Base-by-base conservation (phyloP, 2,329 filamentous ascomycete genomes). In the Colletotrichum godetiae region DNA sequence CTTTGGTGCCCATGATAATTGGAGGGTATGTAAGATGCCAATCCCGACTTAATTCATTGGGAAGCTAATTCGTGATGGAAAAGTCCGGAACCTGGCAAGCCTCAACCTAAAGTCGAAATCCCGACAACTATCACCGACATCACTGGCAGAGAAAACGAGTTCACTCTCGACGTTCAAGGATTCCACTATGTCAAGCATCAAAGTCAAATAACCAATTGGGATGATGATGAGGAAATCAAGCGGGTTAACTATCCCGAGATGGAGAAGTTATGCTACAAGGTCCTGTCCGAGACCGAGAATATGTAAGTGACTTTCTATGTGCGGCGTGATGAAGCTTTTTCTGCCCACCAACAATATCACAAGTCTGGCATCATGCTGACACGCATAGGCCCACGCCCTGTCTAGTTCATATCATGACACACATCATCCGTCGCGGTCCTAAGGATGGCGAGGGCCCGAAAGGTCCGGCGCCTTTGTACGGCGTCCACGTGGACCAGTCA, bases 101-200 rank as follows among this genome's bases (percentile, higher is more conserved):
- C 70, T 29, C 70, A 73, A 67, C 93, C 91, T 0, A 89, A 93
- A 77, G 87, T 92, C 12, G 85, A 89, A 29, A 84, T 27, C 85
- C 87, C 0, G 81, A 85, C 68, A 86, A 91, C 1, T 80, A 82
- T 35, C 84, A 91, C 46, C 85, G 91, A 93, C 0, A 87, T 83
- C 8, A 81, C 88, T 42, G 91, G 91, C 0, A 91, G 93, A 78
- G 90, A 93, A 66, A 91, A 93, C 74, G 91, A 93, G 77, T 93
- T 91, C 0, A 81, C 85, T 5, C 83, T 84, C 27, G 89, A 89
- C 0, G 89, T 90, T 0, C 85, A 82, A 7, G 83, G 85, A 68
- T 88, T 91, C 24, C 91, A 93, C 0, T 81, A 82, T 22, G 80
- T 87, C 8, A 90, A 91, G 75, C 83, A 92, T 58, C 81, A 87